These are phyloP conservation scores for Pythium dissimile DNA, from an alignment of 352 stramenopile species.

Conservation along the genomic window DNA sequence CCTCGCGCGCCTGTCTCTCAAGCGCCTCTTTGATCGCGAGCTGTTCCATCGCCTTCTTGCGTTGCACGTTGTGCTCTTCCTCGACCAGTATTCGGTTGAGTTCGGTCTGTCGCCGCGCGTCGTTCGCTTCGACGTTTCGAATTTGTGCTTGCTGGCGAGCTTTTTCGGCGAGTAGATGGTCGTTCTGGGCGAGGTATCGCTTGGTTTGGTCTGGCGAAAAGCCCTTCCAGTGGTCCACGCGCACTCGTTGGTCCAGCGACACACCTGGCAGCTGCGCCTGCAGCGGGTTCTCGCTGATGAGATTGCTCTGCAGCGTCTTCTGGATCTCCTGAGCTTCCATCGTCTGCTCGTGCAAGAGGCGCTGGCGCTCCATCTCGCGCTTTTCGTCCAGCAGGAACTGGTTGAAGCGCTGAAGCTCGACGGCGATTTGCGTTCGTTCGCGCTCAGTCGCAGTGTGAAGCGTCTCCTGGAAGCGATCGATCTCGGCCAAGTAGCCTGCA, in stretches of 20 bases:
- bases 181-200: constrained; percentile 50
- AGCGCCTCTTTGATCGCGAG: constrained; percentile 48
- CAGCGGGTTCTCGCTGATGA: constrained; percentile 69
- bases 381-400: constrained; percentile 42
- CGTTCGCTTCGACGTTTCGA: constrained; percentile 31
- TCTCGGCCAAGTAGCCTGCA: constrained; percentile 45
- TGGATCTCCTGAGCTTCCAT: constrained; percentile 57
- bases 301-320: constrained; percentile 50
- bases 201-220: constrained; percentile 61
- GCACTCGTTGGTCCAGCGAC: constrained; percentile 48
- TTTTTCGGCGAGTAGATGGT: constrained; percentile 54
- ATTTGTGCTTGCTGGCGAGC: constrained; percentile 33
- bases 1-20: constrained; percentile 47
- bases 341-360: constrained; percentile 41
- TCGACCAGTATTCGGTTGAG: constrained; percentile 42
- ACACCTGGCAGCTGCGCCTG: constrained; percentile 42
- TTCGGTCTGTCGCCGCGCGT: constrained; percentile 32
- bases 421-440: constrained; percentile 39
- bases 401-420: constrained; percentile 58
- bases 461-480: constrained; percentile 51
- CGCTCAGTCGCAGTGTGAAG: constrained; percentile 54
- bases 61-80: constrained; percentile 51
- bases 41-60: constrained; percentile 43
- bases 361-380: constrained; percentile 31
- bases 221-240: constrained; percentile 80